Evolutionary conservation across 352 stramenopile species (phyloP).

Genomic region (Thalassiosira tumida): DNA sequence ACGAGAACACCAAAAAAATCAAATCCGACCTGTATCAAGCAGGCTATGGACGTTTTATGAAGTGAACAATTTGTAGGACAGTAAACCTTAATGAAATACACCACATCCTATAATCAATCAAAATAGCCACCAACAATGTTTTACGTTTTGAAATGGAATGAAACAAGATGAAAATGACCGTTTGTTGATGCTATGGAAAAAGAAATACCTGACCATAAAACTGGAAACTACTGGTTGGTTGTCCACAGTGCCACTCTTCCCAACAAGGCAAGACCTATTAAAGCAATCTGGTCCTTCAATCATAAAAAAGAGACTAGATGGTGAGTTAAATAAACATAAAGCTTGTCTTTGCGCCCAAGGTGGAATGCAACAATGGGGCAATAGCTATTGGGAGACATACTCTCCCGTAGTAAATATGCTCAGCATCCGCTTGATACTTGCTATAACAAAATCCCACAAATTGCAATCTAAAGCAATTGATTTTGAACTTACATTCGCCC

Average conservation of each 20-base stretch:
- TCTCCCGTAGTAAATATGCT: slow-evolving; percentile 55
- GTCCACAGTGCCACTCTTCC: slow-evolving; percentile 23
- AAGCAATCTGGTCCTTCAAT: slow-evolving; percentile 79
- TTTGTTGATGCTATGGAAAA: slow-evolving; percentile 69
- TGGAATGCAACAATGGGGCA: slow-evolving; percentile 52
- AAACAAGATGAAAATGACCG: slow-evolving; percentile 20
- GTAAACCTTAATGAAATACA: slow-evolving; percentile 24
- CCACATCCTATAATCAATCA: neutral
- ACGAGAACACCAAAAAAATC: no score
- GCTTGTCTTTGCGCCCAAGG: slow-evolving; percentile 66
- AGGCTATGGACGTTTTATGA: neutral
- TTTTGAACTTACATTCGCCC: slow-evolving; percentile 61
- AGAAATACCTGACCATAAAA: slow-evolving; percentile 64
- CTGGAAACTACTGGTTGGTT: slow-evolving; percentile 36
- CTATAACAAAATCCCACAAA: neutral
- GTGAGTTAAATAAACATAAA: slow-evolving; percentile 68
- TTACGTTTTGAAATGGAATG: slow-evolving; percentile 53
- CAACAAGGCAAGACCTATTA: slow-evolving; percentile 39
- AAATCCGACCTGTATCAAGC: neutral
- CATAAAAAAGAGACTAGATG: slow-evolving; percentile 78
- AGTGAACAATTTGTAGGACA: neutral
- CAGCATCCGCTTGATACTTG: slow-evolving; percentile 26
- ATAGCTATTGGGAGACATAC: slow-evolving; percentile 72
- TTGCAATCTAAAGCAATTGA: slow-evolving; percentile 52
- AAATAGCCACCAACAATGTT: slow-evolving; percentile 35